A percentile compares a stretch with the other conserved stretches of the same genome.
Evolutionary conservation across 2,329 filamentous ascomycete genomes (phyloP).

Genomic region (Ambrosiella xylebori): DNA sequence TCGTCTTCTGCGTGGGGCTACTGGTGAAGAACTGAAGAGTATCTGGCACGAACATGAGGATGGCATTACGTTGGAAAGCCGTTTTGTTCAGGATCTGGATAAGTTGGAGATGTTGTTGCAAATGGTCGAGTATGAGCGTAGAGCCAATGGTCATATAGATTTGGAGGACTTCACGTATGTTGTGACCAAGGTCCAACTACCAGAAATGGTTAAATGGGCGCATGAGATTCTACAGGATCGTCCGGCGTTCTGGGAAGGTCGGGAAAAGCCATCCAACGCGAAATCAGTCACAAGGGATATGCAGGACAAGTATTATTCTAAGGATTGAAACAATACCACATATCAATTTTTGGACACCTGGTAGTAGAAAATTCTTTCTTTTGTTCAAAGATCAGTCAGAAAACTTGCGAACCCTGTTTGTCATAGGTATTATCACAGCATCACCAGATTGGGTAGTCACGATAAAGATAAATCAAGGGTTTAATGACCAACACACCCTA

Average conservation of each 20-base stretch:
- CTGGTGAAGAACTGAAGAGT: constrained; percentile 53
- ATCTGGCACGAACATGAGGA: constrained; percentile 97
- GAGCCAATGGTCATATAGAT: constrained; percentile 47
- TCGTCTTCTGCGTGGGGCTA: constrained; percentile 50
- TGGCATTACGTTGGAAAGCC: constrained; percentile 61
- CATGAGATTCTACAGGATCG: constrained; percentile 61
- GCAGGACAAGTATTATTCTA: constrained; percentile 25
- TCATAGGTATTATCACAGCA: too few species aligned
- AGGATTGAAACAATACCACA: neutral
- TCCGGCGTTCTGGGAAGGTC: constrained; percentile 48
- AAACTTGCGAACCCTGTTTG: too few species aligned
- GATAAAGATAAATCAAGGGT: too few species aligned
- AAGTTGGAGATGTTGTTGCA: constrained; percentile 91
- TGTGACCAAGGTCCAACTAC: constrained; percentile 50
- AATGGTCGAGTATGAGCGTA: constrained; percentile 90
- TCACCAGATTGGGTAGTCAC: too few species aligned
- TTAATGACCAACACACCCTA: too few species aligned
- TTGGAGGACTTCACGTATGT: constrained; percentile 79
- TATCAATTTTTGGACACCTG: too few species aligned
- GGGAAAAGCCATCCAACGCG: constrained; percentile 16
- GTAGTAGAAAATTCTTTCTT: too few species aligned
- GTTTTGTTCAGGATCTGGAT: constrained; percentile 91
- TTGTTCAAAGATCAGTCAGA: too few species aligned
- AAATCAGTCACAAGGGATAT: constrained; percentile 21
- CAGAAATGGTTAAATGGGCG: constrained; percentile 69